Conservation (phyloP, 441 rosid genomes). For the Raphanus hybrid region DNA sequence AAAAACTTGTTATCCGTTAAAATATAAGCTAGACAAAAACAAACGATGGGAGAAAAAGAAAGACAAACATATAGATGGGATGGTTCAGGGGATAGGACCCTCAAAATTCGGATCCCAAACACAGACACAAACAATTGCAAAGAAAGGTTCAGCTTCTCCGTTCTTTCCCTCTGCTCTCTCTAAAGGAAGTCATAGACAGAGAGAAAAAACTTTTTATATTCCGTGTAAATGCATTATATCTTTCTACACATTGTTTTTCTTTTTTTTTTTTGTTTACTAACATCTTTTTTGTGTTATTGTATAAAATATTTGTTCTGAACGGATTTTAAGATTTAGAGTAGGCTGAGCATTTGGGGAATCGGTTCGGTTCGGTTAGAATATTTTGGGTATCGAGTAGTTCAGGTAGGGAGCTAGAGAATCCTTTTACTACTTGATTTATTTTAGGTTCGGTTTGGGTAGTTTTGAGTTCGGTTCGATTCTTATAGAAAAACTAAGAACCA, state of each 20-base stretch:
- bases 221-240: neutral
- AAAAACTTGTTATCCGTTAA: neutral
- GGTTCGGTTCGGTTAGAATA: too few species aligned
- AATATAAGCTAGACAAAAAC: neutral
- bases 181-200: neutral
- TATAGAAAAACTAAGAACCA: too few species aligned
- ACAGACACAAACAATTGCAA: neutral
- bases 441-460: too few species aligned
- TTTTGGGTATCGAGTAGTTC: too few species aligned
- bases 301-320: neutral
- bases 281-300: neutral
- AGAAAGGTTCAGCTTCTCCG: neutral
- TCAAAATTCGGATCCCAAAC: neutral
- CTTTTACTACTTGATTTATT: too few species aligned
- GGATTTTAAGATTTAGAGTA: neutral
- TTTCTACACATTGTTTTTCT: neutral
- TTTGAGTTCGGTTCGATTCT: too few species aligned
- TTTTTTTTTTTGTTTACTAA: neutral
- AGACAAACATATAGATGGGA: neutral
- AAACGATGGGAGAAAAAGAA: neutral
- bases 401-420: too few species aligned
- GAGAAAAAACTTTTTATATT: neutral
- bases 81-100: neutral
- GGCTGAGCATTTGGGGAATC: too few species aligned
- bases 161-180: neutral